These are phyloP conservation scores for Xylariaceae sp. DNA, from an alignment of 2,329 filamentous ascomycete genomes.

Conservation along the genomic window DNA sequence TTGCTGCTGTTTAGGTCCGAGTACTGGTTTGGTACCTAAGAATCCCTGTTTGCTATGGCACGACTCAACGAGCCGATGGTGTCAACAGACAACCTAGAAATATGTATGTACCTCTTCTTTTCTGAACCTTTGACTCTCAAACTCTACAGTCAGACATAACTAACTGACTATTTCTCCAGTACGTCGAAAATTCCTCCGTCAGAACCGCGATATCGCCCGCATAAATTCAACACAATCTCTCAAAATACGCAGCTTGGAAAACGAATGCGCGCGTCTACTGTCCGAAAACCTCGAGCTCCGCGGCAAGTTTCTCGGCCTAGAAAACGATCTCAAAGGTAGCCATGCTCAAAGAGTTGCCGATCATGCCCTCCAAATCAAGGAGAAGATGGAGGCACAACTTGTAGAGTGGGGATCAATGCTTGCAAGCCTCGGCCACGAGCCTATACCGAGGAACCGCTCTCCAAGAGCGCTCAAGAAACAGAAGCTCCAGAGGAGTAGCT, in stretches of 20 bases:
- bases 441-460: constrained; percentile 46
- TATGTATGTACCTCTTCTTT: constrained; percentile 49
- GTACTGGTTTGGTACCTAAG: too few species aligned
- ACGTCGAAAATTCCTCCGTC: constrained; percentile 72
- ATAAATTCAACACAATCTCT: constrained; percentile 74
- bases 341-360: constrained; percentile 57
- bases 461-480: constrained; percentile 38
- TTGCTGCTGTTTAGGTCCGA: too few species aligned
- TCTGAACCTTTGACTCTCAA: not conserved
- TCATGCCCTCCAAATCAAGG: constrained; percentile 65
- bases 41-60: constrained; percentile 59
- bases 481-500: constrained; percentile 38
- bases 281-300: constrained; percentile 75
- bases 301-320: constrained; percentile 64
- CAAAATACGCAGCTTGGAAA: constrained; percentile 71
- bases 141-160: too few species aligned
- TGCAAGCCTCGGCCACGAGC: constrained; percentile 59
- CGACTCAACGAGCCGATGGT: constrained; percentile 71
- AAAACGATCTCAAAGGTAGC: constrained; percentile 62
- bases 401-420: constrained; percentile 66
- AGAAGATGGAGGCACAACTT: constrained; percentile 68
- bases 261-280: constrained; percentile 68
- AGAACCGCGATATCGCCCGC: constrained; percentile 79
- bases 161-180: constrained; percentile 52
- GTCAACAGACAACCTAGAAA: constrained; percentile 67